Conservation (phyloP, 129 eudicot genomes). For the Smallanthus sonchifolius region DNA sequence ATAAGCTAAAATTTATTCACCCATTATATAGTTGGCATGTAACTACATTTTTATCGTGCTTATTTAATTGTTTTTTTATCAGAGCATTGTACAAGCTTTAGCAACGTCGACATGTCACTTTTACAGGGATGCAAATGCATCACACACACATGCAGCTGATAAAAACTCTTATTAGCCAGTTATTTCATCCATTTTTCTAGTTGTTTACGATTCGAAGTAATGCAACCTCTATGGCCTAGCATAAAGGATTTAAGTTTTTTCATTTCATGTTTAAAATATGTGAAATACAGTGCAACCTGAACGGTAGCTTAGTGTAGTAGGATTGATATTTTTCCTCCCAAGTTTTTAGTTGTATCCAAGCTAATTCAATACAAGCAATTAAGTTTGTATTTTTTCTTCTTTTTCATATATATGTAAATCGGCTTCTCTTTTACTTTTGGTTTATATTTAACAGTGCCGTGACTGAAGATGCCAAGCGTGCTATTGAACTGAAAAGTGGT, state of each 20-base stretch:
- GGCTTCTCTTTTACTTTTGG: constrained; percentile 1
- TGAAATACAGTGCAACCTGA: neutral
- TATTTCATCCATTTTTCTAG: neutral
- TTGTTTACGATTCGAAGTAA: neutral
- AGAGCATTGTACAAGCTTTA: neutral
- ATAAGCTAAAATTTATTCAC: neutral
- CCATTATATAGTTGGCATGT: neutral
- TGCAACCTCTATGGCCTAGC: neutral
- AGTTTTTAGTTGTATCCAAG: neutral
- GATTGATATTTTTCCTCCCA: neutral
- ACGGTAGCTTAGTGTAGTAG: neutral
- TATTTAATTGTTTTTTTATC: neutral
- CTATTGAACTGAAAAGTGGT: constrained; percentile 86
- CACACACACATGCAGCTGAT: neutral
- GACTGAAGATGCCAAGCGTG: constrained; percentile 84
- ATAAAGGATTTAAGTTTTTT: neutral
- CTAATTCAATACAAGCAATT: neutral
- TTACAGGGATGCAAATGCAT: constrained; percentile 2
- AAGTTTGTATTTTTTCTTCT: neutral
- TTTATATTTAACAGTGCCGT: constrained; percentile 47
- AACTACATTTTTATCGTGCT: neutral
- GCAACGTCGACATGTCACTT: neutral
- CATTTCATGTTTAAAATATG: neutral
- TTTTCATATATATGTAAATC: neutral
- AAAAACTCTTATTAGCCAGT: neutral